phyloP scores from a whole-genome alignment of 192 early-diverging fungal genomes.

The Rhizophagus clarus region DNA sequence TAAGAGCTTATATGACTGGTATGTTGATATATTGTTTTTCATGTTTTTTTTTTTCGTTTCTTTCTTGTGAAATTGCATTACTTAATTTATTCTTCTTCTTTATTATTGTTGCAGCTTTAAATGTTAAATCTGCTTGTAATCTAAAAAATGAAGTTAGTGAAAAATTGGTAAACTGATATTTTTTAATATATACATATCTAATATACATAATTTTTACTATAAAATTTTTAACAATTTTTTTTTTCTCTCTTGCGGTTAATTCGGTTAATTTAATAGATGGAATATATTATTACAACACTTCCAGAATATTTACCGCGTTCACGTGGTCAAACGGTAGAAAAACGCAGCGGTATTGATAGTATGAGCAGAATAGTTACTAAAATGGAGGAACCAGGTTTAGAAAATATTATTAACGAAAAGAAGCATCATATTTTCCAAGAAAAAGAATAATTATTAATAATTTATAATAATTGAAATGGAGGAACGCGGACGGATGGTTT shows the following conservation, averaged over 20 bases:
- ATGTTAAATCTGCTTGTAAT: neutral
- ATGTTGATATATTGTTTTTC: neutral
- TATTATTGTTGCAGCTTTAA: neutral
- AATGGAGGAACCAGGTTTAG: constrained; percentile 12
- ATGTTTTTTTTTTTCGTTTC: neutral
- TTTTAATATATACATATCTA: no score
- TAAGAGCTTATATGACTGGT: neutral
- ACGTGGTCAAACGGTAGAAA: neutral
- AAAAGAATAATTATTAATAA: neutral
- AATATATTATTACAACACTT: constrained; percentile 21
- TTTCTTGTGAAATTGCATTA: neutral
- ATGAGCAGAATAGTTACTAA: constrained; percentile 10
- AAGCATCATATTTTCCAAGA: neutral
- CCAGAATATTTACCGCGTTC: constrained; percentile 14
- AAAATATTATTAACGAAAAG: neutral
- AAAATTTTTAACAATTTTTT: neutral
- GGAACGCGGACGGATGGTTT: no score
- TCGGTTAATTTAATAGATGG: neutral
- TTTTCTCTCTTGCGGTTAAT: neutral
- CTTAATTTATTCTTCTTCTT: neutral
- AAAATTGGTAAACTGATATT: constrained; percentile 15
- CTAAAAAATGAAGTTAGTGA: constrained; percentile 14
- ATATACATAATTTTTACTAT: no score
- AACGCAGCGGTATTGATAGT: constrained; percentile 12
- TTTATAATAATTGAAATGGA: no score